Evolutionary conservation across 1,284 basidiomycete species (phyloP).

Genomic region (Microbotryum silenes-acaulis): DNA sequence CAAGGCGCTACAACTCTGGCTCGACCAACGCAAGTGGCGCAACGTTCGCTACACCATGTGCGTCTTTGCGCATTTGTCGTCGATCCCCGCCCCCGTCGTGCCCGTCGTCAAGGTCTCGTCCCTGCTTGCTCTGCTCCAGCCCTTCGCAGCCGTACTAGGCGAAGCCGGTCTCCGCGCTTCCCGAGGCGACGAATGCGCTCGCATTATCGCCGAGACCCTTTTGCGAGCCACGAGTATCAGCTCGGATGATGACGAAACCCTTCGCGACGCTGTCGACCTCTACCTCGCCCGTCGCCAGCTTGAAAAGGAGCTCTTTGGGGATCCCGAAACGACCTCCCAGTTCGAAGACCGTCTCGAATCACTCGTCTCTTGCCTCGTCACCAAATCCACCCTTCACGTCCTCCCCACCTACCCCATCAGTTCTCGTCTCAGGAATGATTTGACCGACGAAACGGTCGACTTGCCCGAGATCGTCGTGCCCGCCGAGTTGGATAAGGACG

Average conservation of each 20-base stretch:
- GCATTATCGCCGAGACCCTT: conserved; percentile 35
- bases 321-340: conserved; percentile 23
- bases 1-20: conserved; percentile 72
- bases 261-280: conserved; percentile 21
- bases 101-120: conserved; percentile 27
- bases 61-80: conserved; percentile 78
- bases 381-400: conserved; percentile 3
- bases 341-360: conserved; percentile 27
- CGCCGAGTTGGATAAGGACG: conserved; percentile 73
- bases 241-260: conserved; percentile 13
- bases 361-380: conserved; percentile 16
- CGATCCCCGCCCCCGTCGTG: conserved; percentile 8
- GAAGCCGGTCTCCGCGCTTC: conserved; percentile 34
- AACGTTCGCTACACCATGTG: conserved; percentile 61
- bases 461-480: conserved; percentile 74
- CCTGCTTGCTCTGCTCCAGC: conserved; percentile 27
- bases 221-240: conserved; percentile 10
- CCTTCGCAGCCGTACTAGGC: conserved; percentile 35
- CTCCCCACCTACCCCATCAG: conserved; percentile 21
- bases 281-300: conserved; percentile 26
- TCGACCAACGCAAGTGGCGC: conserved; percentile 81
- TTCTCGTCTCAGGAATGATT: conserved; percentile 42
- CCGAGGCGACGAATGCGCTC: conserved; percentile 35
- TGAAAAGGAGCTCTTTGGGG: conserved; percentile 29
- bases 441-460: conserved; percentile 52